These are phyloP conservation scores for Chytriomyces sp. DNA, from an alignment of 192 early-diverging fungal species.

Conservation along the genomic window DNA sequence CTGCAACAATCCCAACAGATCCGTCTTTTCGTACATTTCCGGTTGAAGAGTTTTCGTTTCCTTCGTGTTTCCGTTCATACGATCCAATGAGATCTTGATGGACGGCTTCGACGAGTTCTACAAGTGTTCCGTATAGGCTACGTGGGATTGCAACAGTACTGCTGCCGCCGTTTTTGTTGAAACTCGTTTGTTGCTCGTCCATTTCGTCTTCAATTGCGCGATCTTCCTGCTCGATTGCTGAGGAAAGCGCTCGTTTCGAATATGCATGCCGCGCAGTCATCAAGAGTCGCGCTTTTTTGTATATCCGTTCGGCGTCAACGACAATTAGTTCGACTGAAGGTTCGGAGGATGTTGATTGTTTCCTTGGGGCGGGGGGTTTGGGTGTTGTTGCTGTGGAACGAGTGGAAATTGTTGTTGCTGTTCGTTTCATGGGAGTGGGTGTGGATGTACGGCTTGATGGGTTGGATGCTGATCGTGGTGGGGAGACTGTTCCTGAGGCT, in stretches of 20 bases:
- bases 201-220: neutral
- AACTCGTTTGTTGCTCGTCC: neutral
- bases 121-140: slow-evolving; percentile 5
- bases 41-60: neutral
- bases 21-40: neutral
- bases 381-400: too few relatives aligned
- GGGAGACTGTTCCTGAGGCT: neutral
- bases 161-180: neutral
- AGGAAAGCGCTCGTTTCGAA: neutral
- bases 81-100: slow-evolving; percentile 15
- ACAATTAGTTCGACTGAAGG: neutral
- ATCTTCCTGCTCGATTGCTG: neutral
- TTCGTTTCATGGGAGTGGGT: neutral
- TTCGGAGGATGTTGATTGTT: neutral
- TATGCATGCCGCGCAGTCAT: neutral
- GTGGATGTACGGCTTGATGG: neutral
- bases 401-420: neutral
- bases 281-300: slow-evolving; percentile 25
- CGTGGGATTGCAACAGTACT: slow-evolving; percentile 1
- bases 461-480: neutral
- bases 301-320: neutral
- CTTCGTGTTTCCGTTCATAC: too few relatives aligned
- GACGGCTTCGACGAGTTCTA: slow-evolving; percentile 18
- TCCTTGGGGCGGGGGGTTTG: too few relatives aligned
- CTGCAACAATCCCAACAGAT: neutral